phyloP scores from a whole-genome alignment of 768 basidiomycete species.

The Strobilomyces dryophilus region DNA sequence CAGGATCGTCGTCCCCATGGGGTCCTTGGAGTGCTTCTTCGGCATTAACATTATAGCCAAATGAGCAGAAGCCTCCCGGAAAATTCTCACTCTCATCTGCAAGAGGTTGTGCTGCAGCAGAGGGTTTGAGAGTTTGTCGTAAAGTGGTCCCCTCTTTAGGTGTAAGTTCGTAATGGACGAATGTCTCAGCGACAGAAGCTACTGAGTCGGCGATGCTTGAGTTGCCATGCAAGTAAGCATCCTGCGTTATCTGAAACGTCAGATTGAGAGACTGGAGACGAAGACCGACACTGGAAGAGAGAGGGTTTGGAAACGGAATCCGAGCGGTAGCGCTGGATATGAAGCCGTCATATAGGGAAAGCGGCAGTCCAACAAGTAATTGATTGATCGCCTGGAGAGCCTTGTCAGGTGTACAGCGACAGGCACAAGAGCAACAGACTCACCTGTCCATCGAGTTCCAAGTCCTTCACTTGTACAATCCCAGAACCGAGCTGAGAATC shows the following conservation, averaged over 20 bases:
- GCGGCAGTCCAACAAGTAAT: constrained; percentile 59
- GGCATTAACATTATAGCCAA: constrained; percentile 27
- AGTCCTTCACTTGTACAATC: constrained; percentile 77
- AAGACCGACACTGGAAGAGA: constrained; percentile 68
- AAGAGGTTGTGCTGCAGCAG: constrained; percentile 26
- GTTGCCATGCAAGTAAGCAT: constrained; percentile 15
- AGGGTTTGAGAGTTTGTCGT: constrained; percentile 61
- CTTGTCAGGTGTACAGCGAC: constrained; percentile 13
- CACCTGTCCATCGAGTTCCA: constrained; percentile 75
- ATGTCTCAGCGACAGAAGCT: constrained; percentile 80
- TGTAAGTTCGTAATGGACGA: constrained; percentile 79
- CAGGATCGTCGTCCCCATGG: constrained; percentile 52
- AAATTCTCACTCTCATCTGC: constrained; percentile 42
- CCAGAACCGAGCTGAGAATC: constrained; percentile 94
- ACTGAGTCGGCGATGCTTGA: constrained; percentile 70
- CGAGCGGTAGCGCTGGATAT: constrained; percentile 72
- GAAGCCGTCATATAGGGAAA: constrained; percentile 65
- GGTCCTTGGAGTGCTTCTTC: constrained; percentile 34
- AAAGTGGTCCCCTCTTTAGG: constrained; percentile 67
- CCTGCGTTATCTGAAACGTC: constrained; percentile 47
- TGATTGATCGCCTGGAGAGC: constrained; percentile 69
- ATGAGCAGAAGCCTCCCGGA: constrained; percentile 68
- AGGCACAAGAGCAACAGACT: constrained; percentile 25
- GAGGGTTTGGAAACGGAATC: constrained; percentile 83
- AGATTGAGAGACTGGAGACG: constrained; percentile 67